phyloP scores from a whole-genome alignment of 140 eudicot species.

The Erigeron philadelphicus region DNA sequence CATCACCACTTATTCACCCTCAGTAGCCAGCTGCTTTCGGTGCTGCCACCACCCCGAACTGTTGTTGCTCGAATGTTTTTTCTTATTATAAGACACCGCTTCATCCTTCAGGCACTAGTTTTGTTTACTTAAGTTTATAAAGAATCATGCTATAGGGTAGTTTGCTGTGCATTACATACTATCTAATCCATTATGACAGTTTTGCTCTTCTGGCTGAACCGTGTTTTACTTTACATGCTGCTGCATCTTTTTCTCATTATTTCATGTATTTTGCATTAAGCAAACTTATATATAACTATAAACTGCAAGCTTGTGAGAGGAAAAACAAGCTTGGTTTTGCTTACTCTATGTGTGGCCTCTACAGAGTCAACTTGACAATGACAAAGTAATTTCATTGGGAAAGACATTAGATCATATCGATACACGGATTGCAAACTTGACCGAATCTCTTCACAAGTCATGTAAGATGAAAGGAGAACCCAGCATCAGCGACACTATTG shows the following conservation, averaged over 20 bases:
- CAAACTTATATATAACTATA: neutral
- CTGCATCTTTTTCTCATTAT: neutral
- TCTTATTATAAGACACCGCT: too few species aligned
- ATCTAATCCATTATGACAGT: too few species aligned
- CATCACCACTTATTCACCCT: too few species aligned
- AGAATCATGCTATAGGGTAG: too few species aligned
- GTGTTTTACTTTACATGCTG: neutral
- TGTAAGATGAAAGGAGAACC: conserved; percentile 43
- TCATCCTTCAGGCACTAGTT: too few species aligned
- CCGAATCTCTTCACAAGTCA: conserved; percentile 34
- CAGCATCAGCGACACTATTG: conserved; percentile 30
- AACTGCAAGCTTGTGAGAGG: neutral
- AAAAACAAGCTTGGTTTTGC: neutral
- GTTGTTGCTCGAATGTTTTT: too few species aligned
- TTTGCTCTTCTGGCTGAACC: too few species aligned
- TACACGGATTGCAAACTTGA: conserved; percentile 32
- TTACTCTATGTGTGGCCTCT: neutral
- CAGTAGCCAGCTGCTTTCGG: too few species aligned
- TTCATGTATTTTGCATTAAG: neutral
- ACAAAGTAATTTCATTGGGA: conserved; percentile 34
- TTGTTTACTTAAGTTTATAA: too few species aligned
- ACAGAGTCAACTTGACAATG: conserved; percentile 37
- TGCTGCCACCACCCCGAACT: too few species aligned
- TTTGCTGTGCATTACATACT: too few species aligned
- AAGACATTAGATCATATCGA: conserved; percentile 36